These are phyloP conservation scores for Penicillium sp. DNA, from an alignment of 2,329 filamentous ascomycete species.

Conservation along the genomic window DNA sequence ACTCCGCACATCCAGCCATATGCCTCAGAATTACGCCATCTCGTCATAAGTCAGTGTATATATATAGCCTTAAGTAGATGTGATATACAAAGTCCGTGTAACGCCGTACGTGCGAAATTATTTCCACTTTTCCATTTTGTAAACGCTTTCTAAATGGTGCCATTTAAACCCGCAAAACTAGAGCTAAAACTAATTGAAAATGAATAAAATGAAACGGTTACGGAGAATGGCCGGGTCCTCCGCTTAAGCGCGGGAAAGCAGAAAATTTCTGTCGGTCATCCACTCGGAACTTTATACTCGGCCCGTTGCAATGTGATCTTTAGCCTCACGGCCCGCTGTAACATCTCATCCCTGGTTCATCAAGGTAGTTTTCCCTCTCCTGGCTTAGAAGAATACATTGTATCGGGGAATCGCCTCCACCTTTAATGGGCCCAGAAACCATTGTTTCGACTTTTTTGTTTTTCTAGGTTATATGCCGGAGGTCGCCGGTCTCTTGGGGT, in stretches of 20 bases:
- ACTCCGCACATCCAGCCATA: slow-evolving; percentile 3
- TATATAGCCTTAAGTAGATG: neutral
- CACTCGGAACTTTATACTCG: slow-evolving; percentile 17
- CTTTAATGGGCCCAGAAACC: neutral
- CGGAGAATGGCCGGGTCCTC: slow-evolving; percentile 6
- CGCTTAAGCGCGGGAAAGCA: slow-evolving; percentile 15
- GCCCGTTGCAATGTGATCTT: slow-evolving; percentile 19
- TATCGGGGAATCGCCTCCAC: neutral
- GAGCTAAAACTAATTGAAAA: neutral
- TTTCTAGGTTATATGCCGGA: neutral
- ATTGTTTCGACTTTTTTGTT: neutral
- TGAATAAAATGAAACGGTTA: neutral
- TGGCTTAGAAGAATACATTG: neutral
- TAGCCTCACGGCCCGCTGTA: slow-evolving; percentile 2
- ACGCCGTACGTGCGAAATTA: neutral
- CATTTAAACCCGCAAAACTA: slow-evolving; percentile 1
- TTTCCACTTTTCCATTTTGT: neutral
- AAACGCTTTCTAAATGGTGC: neutral
- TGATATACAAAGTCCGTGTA: neutral
- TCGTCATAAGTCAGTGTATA: neutral
- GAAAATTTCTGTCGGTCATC: slow-evolving; percentile 22
- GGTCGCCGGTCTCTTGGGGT: neutral
- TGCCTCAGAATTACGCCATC: slow-evolving; percentile 5
- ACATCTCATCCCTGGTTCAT: neutral
- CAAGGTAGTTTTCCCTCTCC: neutral